These are phyloP conservation scores for Guyanaporus albipodus DNA, from an alignment of 768 basidiomycete genomes.

Conservation along the genomic window DNA sequence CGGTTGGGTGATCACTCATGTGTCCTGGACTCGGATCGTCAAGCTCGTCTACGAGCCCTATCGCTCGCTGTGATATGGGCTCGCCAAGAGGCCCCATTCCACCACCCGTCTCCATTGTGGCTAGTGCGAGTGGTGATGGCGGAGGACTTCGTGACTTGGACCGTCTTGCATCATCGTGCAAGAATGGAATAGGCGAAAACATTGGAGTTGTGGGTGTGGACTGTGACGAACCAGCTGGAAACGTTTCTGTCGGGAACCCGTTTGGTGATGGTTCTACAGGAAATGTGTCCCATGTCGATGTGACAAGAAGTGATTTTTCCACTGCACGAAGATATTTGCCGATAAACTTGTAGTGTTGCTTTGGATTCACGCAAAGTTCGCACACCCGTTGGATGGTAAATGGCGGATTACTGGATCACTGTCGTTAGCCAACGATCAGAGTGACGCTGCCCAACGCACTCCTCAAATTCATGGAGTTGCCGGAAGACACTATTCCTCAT, in stretches of 20 bases:
- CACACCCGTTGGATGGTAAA: constrained; percentile 90
- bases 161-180: constrained; percentile 77
- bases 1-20: constrained; percentile 74
- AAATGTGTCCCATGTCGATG: constrained; percentile 73
- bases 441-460: constrained; percentile 40
- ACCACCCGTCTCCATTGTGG: constrained; percentile 32
- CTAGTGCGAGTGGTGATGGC: constrained; percentile 63
- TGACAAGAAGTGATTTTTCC: constrained; percentile 78
- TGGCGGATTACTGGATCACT: constrained; percentile 49
- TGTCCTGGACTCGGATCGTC: constrained; percentile 84
- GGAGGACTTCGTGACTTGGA: constrained; percentile 78
- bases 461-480: constrained; percentile 71
- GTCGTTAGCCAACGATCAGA: constrained; percentile 5
- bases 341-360: constrained; percentile 65
- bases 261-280: constrained; percentile 40
- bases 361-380: constrained; percentile 71
- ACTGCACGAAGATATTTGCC: constrained; percentile 89
- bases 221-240: constrained; percentile 44
- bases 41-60: constrained; percentile 82
- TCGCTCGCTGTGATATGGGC: constrained; percentile 40
- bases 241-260: constrained; percentile 25
- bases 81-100: constrained; percentile 37
- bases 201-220: constrained; percentile 73
- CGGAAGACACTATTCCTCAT: constrained; percentile 54
- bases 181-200: constrained; percentile 85